Evolutionary conservation across 139 green algal species (phyloP), one percentile per base, ranked within the genome.

Genomic region (Picochlorum sp.): DNA sequence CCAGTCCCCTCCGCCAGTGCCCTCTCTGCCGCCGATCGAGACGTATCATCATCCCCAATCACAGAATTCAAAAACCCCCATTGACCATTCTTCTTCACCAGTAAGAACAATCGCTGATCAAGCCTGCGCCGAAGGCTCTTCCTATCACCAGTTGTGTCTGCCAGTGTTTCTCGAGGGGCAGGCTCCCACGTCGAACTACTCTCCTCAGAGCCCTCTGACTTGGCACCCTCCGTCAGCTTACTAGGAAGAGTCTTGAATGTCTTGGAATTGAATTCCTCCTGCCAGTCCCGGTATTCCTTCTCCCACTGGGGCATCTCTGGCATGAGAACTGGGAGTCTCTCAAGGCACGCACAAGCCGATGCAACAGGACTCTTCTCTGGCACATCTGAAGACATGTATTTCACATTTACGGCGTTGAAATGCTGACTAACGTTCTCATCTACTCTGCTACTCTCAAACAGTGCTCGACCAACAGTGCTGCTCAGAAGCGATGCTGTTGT

Each of bases 91-190:
- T 73, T 21, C 30, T 70, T 66, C 41, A 81, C 54, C 4, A 81
- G 57, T 49, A 82, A 55, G 62, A 82, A 82, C 3, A 82, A 37
- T 13, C 72, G 62, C 62, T 77, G 73, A 61, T 82, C 75, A 28
- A 82, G 63, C 57, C 67, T 45, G 31, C 75, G 67, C 41, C 45
- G 44, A 16, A 76, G 41, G 4, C 67, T 74, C 24, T 56, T 41
- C 23, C 44, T 50, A 50, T 82, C 73, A 2, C 54, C 65, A 18
- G 41, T 20, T 3, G 16, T 13, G 37, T 82, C 75, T 24, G 75
- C 75, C 24, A 54, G 50, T 14, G 72, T 77, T 24, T 65, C 50
- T 2, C 55, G 59, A 1, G 75, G 62, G 2, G 71, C 72, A 18
- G 75, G 75, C 57, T 69, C 28, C 51, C 75, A 81, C 34, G 13